Evolutionary conservation across 192 early-diverging fungal genomes (phyloP).

Genomic region (Oehlia diaphana): DNA sequence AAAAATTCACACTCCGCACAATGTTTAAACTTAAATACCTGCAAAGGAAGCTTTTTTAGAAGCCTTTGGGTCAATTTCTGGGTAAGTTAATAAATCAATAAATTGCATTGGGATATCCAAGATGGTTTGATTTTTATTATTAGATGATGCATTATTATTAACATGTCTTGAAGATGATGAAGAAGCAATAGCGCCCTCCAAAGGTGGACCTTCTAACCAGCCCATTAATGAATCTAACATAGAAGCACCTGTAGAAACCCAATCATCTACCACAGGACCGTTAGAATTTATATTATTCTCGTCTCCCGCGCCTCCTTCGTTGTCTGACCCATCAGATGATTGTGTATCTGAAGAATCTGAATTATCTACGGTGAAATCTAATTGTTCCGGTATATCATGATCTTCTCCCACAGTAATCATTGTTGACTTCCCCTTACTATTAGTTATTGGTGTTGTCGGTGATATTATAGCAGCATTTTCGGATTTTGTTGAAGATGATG

Average conservation of each 20-base stretch:
- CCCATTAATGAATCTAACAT: slow-evolving; percentile 32
- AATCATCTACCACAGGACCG: not conserved
- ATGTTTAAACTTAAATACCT: slow-evolving; percentile 23
- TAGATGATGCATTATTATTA: slow-evolving; percentile 33
- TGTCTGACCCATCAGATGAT: too few relatives aligned
- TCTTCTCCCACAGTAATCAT: not conserved
- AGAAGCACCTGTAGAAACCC: not conserved
- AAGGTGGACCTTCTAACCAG: slow-evolving; percentile 40
- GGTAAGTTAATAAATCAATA: slow-evolving; percentile 50
- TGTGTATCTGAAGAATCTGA: slow-evolving; percentile 5
- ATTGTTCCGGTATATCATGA: slow-evolving; percentile 4
- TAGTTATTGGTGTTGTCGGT: not conserved
- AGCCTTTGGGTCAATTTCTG: slow-evolving; percentile 41
- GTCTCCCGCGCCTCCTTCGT: not conserved
- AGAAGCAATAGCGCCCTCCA: not conserved
- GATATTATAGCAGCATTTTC: not conserved
- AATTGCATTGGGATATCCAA: slow-evolving; percentile 51
- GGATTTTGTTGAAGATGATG: slow-evolving; percentile 13
- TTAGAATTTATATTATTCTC: not conserved
- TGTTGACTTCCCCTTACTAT: not conserved
- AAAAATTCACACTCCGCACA: not conserved
- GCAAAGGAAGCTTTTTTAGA: slow-evolving; percentile 38
- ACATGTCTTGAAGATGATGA: slow-evolving; percentile 1
- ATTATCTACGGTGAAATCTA: not conserved
- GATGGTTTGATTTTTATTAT: slow-evolving; percentile 29